A percentile compares a stretch with the other conserved stretches of the same genome.
These are phyloP conservation scores for Vitis hybrid DNA, from an alignment of 177 flowering plant species.

Conservation along the genomic window DNA sequence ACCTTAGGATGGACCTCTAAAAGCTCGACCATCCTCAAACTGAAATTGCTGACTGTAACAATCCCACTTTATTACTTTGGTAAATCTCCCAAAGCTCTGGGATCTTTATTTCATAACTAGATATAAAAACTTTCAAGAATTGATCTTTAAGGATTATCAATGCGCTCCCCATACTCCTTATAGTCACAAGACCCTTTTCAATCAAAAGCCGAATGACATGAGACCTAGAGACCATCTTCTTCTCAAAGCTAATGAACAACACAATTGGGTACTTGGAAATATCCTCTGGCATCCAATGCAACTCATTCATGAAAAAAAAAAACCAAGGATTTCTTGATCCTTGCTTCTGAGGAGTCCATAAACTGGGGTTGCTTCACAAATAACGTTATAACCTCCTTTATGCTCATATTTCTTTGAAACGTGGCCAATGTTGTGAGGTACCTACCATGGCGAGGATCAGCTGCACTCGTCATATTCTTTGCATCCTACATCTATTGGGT, in stretches of 20 bases:
- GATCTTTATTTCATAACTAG: neutral
- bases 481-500: too few species aligned
- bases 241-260: constrained; percentile 6
- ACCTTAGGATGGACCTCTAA: constrained; percentile 25
- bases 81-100: neutral
- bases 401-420: too few species aligned
- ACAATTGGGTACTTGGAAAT: neutral
- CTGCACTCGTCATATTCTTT: too few species aligned
- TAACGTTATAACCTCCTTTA: neutral
- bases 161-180: neutral
- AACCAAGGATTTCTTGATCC: constrained; percentile 6
- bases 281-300: neutral
- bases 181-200: neutral
- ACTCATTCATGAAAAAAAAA: constrained; percentile 8
- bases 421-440: too few species aligned
- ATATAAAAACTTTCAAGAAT: neutral
- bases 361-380: constrained; percentile 4
- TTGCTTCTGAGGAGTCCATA: neutral
- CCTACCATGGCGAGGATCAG: too few species aligned
- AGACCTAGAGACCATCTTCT: constrained; percentile 5
- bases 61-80: neutral
- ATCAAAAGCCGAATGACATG: neutral
- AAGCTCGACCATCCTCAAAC: too few species aligned
- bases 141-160: neutral
- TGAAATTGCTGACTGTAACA: too few species aligned